Conservation (phyloP, 306 rosid species). For the Vigna radiata region DNA sequence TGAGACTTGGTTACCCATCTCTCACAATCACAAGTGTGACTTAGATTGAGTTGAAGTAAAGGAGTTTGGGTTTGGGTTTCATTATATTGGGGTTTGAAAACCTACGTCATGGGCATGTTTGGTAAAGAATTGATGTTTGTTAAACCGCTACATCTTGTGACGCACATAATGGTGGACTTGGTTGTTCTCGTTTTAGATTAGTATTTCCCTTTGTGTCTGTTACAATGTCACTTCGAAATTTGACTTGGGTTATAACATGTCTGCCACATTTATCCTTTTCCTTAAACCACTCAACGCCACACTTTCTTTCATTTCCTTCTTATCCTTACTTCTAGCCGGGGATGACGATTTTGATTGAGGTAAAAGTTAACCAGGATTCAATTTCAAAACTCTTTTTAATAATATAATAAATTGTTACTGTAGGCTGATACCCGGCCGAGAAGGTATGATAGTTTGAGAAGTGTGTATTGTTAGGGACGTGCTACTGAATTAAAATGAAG, state of each 20-base stretch:
- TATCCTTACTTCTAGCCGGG: constrained; percentile 1
- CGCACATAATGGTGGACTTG: constrained; percentile 44
- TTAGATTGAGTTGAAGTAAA: constrained; percentile 7
- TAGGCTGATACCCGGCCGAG: too few relatives aligned
- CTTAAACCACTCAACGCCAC: background rate
- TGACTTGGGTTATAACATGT: constrained; percentile 31
- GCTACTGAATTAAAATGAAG: constrained; percentile 33
- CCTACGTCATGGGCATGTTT: constrained; percentile 1
- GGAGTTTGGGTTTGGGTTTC: constrained; percentile 7
- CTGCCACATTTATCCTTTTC: constrained; percentile 10
- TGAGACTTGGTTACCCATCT: constrained; percentile 76
- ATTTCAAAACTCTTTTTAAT: too few relatives aligned
- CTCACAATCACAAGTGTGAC: background rate
- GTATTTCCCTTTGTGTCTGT: constrained; percentile 44
- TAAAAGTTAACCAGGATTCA: background rate
- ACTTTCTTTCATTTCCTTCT: background rate
- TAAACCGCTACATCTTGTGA: constrained; percentile 72
- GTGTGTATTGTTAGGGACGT: constrained; percentile 1
- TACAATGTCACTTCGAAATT: constrained; percentile 40
- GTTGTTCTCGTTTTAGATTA: constrained; percentile 48
- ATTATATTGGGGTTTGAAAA: constrained; percentile 28
- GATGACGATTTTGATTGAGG: constrained; percentile 12
- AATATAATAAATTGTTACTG: too few relatives aligned
- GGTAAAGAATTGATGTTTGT: constrained; percentile 53
- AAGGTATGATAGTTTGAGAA: too few relatives aligned